Evolutionary conservation across 208 protist genomes (phyloP).

Genomic region (Trypanosoma mega): DNA sequence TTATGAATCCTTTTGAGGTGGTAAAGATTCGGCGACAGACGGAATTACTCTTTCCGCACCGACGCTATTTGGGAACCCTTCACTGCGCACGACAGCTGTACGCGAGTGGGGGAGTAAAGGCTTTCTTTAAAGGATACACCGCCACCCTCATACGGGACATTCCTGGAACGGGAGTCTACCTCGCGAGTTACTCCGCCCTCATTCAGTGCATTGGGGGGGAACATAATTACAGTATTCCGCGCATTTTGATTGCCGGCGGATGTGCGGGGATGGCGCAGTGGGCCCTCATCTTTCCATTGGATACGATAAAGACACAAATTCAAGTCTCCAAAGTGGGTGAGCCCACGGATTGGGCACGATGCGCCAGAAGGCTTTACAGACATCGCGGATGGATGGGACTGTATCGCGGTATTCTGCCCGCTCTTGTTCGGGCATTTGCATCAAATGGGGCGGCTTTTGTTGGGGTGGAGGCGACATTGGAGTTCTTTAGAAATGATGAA

Average conservation of each 20-base stretch:
- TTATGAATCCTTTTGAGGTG: constrained; percentile 34
- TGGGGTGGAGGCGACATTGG: constrained; percentile 25
- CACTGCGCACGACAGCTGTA: constrained; percentile 25
- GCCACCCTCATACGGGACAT: constrained; percentile 29
- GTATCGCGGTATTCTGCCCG: constrained; percentile 22
- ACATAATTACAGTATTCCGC: constrained; percentile 18
- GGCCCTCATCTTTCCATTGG: constrained; percentile 86
- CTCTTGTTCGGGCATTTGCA: constrained; percentile 26
- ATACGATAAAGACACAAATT: constrained; percentile 87
- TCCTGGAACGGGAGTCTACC: constrained; percentile 22
- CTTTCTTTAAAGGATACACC: constrained; percentile 23
- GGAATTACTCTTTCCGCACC: constrained; percentile 21
- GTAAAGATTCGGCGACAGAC: constrained; percentile 28
- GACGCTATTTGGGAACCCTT: constrained; percentile 25
- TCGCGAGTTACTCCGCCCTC: constrained; percentile 23
- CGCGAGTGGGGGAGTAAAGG: constrained; percentile 18
- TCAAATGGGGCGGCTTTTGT: constrained; percentile 26
- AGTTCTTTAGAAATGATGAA: constrained; percentile 19
- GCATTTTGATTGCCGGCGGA: constrained; percentile 59
- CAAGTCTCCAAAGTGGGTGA: constrained; percentile 38
- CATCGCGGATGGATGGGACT: constrained; percentile 17
- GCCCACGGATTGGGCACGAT: constrained; percentile 17
- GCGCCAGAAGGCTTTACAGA: constrained; percentile 19
- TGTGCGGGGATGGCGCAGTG: constrained; percentile 60
- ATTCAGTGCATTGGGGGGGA: constrained; percentile 20